Percentiles rank a stretch among this genome's conserved stretches.
Evolutionary conservation across 2,329 filamentous ascomycete species (phyloP).

Genomic region (Aureobasidium sp.): DNA sequence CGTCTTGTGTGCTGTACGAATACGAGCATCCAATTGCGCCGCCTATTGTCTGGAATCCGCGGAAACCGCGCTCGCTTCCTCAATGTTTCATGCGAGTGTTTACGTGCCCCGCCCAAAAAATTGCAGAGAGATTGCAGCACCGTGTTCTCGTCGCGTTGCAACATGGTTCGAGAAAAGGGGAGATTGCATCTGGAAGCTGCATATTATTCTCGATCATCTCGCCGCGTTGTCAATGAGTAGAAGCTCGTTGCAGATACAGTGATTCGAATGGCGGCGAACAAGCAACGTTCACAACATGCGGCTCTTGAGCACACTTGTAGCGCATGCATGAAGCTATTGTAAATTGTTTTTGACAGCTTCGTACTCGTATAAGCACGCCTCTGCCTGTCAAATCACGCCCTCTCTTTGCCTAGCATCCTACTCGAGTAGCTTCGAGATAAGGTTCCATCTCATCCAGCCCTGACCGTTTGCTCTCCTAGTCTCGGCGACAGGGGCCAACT

Average conservation of each 20-base stretch:
- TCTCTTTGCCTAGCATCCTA: background rate
- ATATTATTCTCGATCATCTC: background rate
- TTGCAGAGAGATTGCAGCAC: background rate
- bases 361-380: background rate
- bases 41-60: background rate
- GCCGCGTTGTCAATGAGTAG: background rate
- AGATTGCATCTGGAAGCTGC: background rate
- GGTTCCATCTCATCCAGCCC: background rate
- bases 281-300: background rate
- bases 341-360: background rate
- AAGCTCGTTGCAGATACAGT: background rate
- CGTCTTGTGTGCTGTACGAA: background rate
- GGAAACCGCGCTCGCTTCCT: background rate
- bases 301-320: background rate
- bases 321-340: background rate
- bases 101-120: background rate
- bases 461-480: background rate
- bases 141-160: background rate
- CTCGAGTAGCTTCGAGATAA: background rate
- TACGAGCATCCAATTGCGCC: background rate
- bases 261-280: background rate
- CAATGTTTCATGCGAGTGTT: background rate
- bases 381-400: too few species aligned
- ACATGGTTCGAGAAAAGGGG: background rate
- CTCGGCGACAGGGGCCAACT: background rate